Evolutionary conservation across 176 grass and related monocot species (phyloP).

Genomic region (Alloteropsis semialata): DNA sequence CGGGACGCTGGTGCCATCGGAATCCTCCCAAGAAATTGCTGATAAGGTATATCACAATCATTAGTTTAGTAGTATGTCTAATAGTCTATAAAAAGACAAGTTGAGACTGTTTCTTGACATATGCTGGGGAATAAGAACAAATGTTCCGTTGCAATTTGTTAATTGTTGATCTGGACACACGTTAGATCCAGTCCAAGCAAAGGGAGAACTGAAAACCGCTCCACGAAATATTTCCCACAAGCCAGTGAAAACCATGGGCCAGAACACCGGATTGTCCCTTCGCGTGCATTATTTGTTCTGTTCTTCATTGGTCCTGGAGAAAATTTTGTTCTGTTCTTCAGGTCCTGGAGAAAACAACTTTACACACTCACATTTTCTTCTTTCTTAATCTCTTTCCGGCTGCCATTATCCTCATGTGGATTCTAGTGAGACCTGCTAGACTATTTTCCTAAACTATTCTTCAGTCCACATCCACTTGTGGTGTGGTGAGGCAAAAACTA

Average conservation of each 20-base stretch:
- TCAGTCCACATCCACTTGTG: constrained; percentile 4
- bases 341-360: constrained; percentile 21
- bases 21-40: constrained; percentile 28
- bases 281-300: neutral
- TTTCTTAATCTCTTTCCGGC: neutral
- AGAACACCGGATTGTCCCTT: constrained; percentile 40
- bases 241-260: constrained; percentile 52
- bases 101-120: constrained; percentile 29
- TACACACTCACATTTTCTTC: neutral
- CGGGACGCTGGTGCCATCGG: neutral
- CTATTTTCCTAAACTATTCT: neutral
- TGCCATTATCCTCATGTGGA: constrained; percentile 3
- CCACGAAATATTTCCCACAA: constrained; percentile 12
- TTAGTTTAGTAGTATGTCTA: constrained; percentile 17
- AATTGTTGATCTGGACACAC: constrained; percentile 19
- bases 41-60: constrained; percentile 24
- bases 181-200: constrained; percentile 29
- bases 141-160: constrained; percentile 32
- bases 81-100: constrained; percentile 16
- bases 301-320: constrained; percentile 29
- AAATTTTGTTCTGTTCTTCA: constrained; percentile 33
- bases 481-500: neutral
- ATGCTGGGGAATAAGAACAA: constrained; percentile 46
- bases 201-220: constrained; percentile 33
- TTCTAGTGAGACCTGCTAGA: constrained; percentile 4